Evolutionary conservation across 2,329 filamentous ascomycete genomes (phyloP).

Genomic region (Microdochium bolleyi): DNA sequence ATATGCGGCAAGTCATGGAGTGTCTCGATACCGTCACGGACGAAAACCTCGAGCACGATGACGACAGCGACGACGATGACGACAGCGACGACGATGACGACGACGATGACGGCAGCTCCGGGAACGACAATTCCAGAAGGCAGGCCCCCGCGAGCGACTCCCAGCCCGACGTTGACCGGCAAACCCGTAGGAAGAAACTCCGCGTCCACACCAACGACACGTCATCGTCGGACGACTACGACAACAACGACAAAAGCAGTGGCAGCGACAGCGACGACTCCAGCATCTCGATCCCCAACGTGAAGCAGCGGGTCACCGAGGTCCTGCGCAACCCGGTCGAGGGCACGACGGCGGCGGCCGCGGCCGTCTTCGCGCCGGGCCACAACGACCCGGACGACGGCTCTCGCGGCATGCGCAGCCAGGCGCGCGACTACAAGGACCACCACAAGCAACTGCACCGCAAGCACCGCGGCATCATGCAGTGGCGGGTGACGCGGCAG

Average conservation of each 20-base stretch:
- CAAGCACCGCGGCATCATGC: slow-evolving; percentile 64
- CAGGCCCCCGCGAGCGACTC: slow-evolving; percentile 8
- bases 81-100: slow-evolving; percentile 25
- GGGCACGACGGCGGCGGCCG: slow-evolving; percentile 16
- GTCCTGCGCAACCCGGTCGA: slow-evolving; percentile 24
- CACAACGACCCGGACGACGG: slow-evolving; percentile 30
- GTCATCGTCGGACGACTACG: slow-evolving; percentile 17
- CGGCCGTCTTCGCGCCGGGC: slow-evolving; percentile 20
- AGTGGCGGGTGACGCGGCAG: slow-evolving; percentile 54
- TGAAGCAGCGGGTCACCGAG: slow-evolving; percentile 24
- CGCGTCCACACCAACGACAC: slow-evolving; percentile 23
- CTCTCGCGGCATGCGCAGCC: slow-evolving; percentile 37
- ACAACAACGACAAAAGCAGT: slow-evolving; percentile 26
- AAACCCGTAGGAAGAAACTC: slow-evolving; percentile 17
- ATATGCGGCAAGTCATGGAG: slow-evolving; percentile 54
- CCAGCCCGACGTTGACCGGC: slow-evolving; percentile 20
- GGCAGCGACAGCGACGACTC: slow-evolving; percentile 9
- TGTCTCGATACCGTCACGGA: slow-evolving; percentile 54
- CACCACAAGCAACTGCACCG: slow-evolving; percentile 53
- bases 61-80: slow-evolving; percentile 11
- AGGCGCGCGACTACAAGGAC: slow-evolving; percentile 52
- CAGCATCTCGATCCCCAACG: slow-evolving; percentile 12
- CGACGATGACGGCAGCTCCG: slow-evolving; percentile 10
- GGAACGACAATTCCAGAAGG: not conserved
- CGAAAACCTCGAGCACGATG: slow-evolving; percentile 31